phyloP scores from a whole-genome alignment of 1,139 yeast species.

The Ashbya aceris region DNA sequence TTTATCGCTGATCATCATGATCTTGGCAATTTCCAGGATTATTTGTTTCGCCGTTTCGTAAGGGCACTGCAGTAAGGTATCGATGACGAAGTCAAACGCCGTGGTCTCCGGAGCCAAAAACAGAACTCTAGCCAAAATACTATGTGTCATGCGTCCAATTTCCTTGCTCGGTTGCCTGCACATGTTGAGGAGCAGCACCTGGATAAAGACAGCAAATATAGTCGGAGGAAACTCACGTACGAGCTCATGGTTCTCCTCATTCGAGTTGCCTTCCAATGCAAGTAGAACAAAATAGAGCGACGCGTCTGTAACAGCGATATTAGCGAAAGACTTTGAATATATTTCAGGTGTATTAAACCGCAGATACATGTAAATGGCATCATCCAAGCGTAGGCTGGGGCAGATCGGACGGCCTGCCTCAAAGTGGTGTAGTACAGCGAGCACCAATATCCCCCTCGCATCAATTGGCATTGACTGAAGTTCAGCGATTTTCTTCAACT shows the following conservation, averaged over 20 bases:
- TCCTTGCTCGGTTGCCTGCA: constrained; percentile 28
- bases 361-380: constrained; percentile 27
- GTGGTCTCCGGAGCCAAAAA: constrained; percentile 47
- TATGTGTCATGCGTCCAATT: constrained; percentile 30
- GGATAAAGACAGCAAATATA: constrained; percentile 37
- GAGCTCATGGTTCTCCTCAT: constrained; percentile 22
- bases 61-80: constrained; percentile 63
- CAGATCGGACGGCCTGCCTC: constrained; percentile 13
- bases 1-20: constrained; percentile 32
- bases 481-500: constrained; percentile 21
- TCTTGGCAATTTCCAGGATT: constrained; percentile 58
- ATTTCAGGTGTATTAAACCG: constrained; percentile 33
- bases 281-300: constrained; percentile 37
- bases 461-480: constrained; percentile 27
- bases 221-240: constrained; percentile 23
- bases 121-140: constrained; percentile 47
- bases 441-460: constrained; percentile 27
- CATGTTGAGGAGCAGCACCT: constrained; percentile 34
- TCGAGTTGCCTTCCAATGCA: constrained; percentile 29
- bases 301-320: constrained; percentile 33
- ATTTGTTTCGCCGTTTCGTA: constrained; percentile 49
- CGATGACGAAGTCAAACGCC: constrained; percentile 53
- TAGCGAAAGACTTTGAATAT: constrained; percentile 19
- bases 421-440: constrained; percentile 25
- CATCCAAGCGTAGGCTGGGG: constrained; percentile 15